Evolutionary conservation across 176 grass and related monocot species (phyloP).

Genomic region (Musa schizocarpa): DNA sequence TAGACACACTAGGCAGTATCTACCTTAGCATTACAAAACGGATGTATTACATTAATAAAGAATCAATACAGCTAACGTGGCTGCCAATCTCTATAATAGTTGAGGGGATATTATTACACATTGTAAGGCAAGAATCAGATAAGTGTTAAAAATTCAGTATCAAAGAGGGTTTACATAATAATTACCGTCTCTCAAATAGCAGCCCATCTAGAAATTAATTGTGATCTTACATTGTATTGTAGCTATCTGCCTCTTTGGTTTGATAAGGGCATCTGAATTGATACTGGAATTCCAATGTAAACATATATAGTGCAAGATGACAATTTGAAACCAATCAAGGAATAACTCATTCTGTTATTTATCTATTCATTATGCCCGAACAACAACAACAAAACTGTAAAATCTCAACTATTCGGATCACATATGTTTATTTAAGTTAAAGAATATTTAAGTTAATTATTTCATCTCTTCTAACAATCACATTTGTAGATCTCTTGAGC

Average conservation of each 20-base stretch:
- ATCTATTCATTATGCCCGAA: background rate
- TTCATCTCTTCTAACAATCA: no score
- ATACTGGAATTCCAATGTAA: background rate
- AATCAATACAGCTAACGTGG: background rate
- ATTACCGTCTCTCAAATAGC: background rate
- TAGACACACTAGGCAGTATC: no score
- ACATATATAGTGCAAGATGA: background rate
- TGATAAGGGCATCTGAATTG: background rate
- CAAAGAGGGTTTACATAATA: background rate
- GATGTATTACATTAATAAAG: background rate
- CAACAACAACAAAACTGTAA: no score
- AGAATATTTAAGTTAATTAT: no score
- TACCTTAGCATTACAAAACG: background rate
- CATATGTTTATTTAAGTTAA: no score
- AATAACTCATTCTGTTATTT: background rate
- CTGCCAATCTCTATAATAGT: background rate
- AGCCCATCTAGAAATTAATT: background rate
- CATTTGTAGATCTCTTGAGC: no score
- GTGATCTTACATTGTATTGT: background rate
- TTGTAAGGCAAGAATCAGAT: background rate
- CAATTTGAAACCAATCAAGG: background rate
- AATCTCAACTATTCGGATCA: no score
- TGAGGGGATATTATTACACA: conserved; percentile 2
- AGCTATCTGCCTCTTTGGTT: background rate
- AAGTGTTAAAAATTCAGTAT: background rate